A percentile compares a stretch with the other conserved stretches of the same genome.
Evolutionary conservation across 2,329 filamentous ascomycete species (phyloP).

Genomic region (Amauroascus verrucosus): DNA sequence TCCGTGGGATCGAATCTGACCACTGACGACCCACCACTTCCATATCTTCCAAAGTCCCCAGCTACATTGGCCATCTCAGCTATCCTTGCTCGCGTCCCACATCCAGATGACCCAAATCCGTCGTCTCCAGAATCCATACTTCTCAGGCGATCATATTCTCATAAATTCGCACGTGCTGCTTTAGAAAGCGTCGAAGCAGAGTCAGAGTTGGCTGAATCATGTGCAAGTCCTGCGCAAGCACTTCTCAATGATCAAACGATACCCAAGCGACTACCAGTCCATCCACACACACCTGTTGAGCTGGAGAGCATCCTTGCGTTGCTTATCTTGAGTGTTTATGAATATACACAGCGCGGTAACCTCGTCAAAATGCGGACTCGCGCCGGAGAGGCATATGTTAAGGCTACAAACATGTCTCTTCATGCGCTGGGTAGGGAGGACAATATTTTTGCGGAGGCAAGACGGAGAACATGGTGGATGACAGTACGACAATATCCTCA

Average conservation of each 20-base stretch:
- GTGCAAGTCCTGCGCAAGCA: slow-evolving; percentile 33
- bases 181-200: slow-evolving; percentile 34
- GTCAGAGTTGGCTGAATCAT: slow-evolving; percentile 34
- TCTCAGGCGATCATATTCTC: slow-evolving; percentile 31
- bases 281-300: slow-evolving; percentile 33
- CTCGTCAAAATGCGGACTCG: slow-evolving; percentile 39
- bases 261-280: slow-evolving; percentile 29
- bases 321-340: slow-evolving; percentile 36
- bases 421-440: slow-evolving; percentile 28
- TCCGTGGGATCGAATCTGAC: slow-evolving; percentile 23
- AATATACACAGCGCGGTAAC: slow-evolving; percentile 39
- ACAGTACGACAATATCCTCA: slow-evolving; percentile 26
- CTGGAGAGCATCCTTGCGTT: slow-evolving; percentile 35
- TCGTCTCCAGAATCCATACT: slow-evolving; percentile 27
- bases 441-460: slow-evolving; percentile 33
- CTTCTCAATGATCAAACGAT: slow-evolving; percentile 25
- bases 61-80: slow-evolving; percentile 37
- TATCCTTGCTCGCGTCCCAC: slow-evolving; percentile 35
- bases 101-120: slow-evolving; percentile 31
- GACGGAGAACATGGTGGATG: slow-evolving; percentile 41
- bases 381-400: slow-evolving; percentile 35
- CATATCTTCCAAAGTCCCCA: slow-evolving; percentile 34
- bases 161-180: slow-evolving; percentile 33
- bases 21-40: slow-evolving; percentile 25
- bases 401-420: slow-evolving; percentile 36